phyloP scores from a whole-genome alignment of 371 early-diverging fungal genomes.

The Saksenaea oblongispora region DNA sequence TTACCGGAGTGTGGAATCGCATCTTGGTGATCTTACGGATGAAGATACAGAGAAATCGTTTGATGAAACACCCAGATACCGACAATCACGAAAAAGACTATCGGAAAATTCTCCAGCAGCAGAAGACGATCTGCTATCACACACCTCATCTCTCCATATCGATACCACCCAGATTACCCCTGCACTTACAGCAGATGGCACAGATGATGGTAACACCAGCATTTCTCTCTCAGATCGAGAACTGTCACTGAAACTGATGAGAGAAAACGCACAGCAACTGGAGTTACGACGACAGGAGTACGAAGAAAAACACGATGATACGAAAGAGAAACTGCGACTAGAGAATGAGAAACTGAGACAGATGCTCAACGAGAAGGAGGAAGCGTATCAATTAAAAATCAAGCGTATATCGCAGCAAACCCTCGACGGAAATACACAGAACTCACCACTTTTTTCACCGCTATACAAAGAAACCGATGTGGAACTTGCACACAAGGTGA shows the following conservation, averaged over 20 bases:
- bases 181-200: constrained; percentile 5
- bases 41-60: neutral
- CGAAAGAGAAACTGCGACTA: constrained; percentile 22
- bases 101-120: constrained; percentile 32
- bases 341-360: constrained; percentile 48
- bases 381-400: constrained; percentile 47
- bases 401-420: constrained; percentile 31
- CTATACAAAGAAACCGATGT: constrained; percentile 20
- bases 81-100: constrained; percentile 36
- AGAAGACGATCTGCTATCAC: constrained; percentile 21
- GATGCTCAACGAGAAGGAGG: constrained; percentile 43
- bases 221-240: constrained; percentile 25
- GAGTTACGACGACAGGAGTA: constrained; percentile 53
- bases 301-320: constrained; percentile 36
- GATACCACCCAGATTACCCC: constrained; percentile 4
- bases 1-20: constrained; percentile 15
- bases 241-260: constrained; percentile 34
- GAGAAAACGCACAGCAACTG: constrained; percentile 51
- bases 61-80: constrained; percentile 49
- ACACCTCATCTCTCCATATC: neutral
- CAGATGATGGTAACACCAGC: constrained; percentile 21
- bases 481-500: constrained; percentile 7
- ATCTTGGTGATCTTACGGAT: constrained; percentile 43
- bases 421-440: constrained; percentile 10
- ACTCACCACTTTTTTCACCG: constrained; percentile 27